These are phyloP conservation scores for Rhypophila decipiens DNA, from an alignment of 495 filamentous ascomycete species.

Conservation along the genomic window DNA sequence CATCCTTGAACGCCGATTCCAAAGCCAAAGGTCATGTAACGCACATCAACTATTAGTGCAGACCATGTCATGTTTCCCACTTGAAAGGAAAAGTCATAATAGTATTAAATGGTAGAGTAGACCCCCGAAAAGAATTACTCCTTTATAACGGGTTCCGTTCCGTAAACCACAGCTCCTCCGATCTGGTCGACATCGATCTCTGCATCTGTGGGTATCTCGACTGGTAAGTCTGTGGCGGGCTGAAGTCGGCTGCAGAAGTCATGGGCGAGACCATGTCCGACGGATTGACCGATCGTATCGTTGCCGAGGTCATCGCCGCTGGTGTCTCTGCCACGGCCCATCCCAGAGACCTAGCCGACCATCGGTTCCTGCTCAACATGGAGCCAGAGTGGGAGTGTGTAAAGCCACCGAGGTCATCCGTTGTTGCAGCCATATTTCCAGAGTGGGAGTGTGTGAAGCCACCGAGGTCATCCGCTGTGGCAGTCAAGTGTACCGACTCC, in stretches of 20 bases:
- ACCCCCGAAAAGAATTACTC: background rate
- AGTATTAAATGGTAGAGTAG: too few species aligned
- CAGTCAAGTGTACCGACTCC: conserved; percentile 9
- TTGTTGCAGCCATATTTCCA: background rate
- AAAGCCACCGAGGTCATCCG: too few species aligned
- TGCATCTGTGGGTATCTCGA: background rate
- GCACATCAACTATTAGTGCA: too few species aligned
- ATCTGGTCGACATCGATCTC: conserved; percentile 1
- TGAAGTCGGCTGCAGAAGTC: conserved; percentile 8
- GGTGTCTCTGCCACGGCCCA: conserved; percentile 9
- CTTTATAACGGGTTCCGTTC: background rate
- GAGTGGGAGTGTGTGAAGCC: background rate
- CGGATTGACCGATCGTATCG: background rate
- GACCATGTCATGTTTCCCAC: too few species aligned
- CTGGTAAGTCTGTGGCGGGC: conserved; percentile 6
- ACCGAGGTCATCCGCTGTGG: background rate
- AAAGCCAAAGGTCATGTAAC: too few species aligned
- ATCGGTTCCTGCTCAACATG: background rate
- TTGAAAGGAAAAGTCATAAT: too few species aligned
- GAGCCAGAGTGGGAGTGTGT: background rate
- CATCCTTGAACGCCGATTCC: too few species aligned
- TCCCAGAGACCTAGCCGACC: conserved; percentile 7
- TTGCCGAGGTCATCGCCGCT: background rate
- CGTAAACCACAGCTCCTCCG: conserved; percentile 1
- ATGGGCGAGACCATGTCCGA: conserved; percentile 14